Conservation (phyloP, 139 green algal genomes). For the Monoraphidium neglectum region DNA sequence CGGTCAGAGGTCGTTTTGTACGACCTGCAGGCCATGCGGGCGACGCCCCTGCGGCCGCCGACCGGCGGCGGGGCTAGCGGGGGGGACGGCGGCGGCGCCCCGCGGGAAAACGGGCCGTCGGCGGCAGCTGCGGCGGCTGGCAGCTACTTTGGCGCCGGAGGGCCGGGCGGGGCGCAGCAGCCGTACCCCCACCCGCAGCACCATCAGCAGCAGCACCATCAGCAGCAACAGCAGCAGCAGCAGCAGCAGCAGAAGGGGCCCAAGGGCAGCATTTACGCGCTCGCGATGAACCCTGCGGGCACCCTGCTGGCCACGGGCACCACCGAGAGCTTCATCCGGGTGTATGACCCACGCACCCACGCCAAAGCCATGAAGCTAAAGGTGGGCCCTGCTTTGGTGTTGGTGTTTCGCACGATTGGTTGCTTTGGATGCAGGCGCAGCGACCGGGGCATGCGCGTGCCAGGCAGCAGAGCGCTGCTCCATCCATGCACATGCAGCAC, state of each 20-base stretch:
- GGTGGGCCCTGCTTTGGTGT: too few species aligned
- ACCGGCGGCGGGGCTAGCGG: too few species aligned
- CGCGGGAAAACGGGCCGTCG: too few species aligned
- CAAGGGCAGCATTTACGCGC: conserved; percentile 79
- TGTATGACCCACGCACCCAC: conserved; percentile 72
- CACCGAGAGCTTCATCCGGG: conserved; percentile 60
- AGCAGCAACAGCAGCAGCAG: conserved; percentile 6
- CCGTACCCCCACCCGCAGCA: too few species aligned
- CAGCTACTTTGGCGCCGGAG: not conserved
- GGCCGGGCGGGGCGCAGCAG: not conserved
- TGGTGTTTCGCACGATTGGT: too few species aligned
- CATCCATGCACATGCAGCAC: too few species aligned
- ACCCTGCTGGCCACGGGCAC: conserved; percentile 74
- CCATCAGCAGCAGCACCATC: not conserved
- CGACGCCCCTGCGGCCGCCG: too few species aligned
- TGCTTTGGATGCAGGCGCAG: too few species aligned
- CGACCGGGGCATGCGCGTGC: too few species aligned
- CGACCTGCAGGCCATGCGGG: conserved; percentile 46
- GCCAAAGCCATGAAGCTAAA: conserved; percentile 71
- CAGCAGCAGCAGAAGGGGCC: not conserved
- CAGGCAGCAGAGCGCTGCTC: too few species aligned
- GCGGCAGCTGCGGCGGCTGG: too few species aligned
- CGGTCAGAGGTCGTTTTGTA: conserved; percentile 60
- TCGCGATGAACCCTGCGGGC: conserved; percentile 66
- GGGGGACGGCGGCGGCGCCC: too few species aligned